These are phyloP conservation scores for Fusarium lateritium DNA, from an alignment of 2,329 filamentous ascomycete species.

Conservation along the genomic window DNA sequence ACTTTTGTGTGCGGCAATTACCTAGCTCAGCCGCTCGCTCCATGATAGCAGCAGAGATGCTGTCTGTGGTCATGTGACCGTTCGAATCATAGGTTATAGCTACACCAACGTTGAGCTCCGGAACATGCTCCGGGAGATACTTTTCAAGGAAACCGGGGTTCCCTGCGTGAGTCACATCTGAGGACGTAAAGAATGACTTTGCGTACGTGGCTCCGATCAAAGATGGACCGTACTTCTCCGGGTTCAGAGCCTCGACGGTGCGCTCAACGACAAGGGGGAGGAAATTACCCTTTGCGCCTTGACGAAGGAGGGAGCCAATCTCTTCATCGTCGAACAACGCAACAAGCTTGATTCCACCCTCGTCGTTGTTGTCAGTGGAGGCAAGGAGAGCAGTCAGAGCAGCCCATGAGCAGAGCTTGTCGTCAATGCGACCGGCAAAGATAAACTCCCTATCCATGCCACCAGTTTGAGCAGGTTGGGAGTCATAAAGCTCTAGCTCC, in stretches of 20 bases:
- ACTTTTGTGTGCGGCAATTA: slow-evolving; percentile 82
- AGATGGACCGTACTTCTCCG: slow-evolving; percentile 62
- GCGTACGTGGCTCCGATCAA: no score
- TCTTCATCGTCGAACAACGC: slow-evolving; percentile 98
- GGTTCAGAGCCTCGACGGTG: slow-evolving; percentile 78
- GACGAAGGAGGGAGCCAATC: slow-evolving; percentile 90
- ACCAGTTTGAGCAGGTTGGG: slow-evolving; percentile 85
- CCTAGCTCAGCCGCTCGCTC: slow-evolving; percentile 82
- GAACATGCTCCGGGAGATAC: slow-evolving; percentile 89
- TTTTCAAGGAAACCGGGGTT: slow-evolving; percentile 92
- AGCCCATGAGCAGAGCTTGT: slow-evolving; percentile 97
- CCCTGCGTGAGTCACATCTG: slow-evolving; percentile 88
- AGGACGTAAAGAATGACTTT: no score
- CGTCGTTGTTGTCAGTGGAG: slow-evolving; percentile 68
- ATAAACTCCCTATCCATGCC: slow-evolving; percentile 95
- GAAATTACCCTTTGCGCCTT: slow-evolving; percentile 93
- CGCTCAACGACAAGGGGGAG: slow-evolving; percentile 86
- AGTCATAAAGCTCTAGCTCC: slow-evolving; percentile 96
- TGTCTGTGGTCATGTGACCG: slow-evolving; percentile 96
- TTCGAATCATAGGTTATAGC: slow-evolving; percentile 86
- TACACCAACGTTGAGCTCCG: slow-evolving; percentile 89
- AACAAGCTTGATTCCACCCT: slow-evolving; percentile 86
- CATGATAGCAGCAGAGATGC: slow-evolving; percentile 85
- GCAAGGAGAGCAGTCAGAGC: slow-evolving; percentile 87
- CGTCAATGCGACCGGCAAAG: slow-evolving; percentile 94